phyloP scores from a whole-genome alignment of 2,329 filamentous ascomycete genomes.

The Colletotrichum trifolii region DNA sequence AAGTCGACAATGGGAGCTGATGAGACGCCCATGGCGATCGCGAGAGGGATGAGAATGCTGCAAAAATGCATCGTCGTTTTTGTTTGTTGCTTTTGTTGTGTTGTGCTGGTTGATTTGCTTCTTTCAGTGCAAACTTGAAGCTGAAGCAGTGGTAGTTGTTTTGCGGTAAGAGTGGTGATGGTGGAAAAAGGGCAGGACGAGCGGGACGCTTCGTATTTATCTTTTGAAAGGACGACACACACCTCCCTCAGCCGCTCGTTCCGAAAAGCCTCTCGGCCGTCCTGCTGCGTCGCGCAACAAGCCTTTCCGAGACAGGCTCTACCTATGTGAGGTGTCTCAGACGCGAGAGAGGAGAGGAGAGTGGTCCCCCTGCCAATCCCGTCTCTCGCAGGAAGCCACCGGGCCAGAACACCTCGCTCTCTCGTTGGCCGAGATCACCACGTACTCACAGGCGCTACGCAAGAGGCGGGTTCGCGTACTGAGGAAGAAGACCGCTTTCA shows the following conservation, averaged over 20 bases:
- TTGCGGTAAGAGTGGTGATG: not conserved
- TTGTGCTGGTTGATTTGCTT: not conserved
- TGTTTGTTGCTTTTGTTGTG: not conserved
- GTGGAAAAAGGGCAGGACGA: not conserved
- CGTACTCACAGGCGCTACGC: conserved; percentile 9
- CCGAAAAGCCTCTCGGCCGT: not conserved
- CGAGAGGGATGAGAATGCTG: not conserved
- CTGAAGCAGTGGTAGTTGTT: not conserved
- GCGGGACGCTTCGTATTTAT: conserved; percentile 9
- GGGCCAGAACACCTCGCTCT: conserved; percentile 1
- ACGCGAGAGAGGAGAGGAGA: not conserved
- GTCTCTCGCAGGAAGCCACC: not conserved
- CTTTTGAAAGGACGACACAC: not conserved
- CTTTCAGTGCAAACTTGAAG: not conserved
- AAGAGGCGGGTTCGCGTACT: conserved; percentile 10
- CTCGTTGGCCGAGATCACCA: not conserved
- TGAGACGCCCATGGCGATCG: not conserved
- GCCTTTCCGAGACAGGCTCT: conserved; percentile 18
- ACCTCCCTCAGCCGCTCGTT: not conserved
- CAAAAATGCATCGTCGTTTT: conserved; percentile 2
- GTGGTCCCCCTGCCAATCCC: not conserved
- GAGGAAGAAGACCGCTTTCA: not conserved
- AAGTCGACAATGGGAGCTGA: not conserved
- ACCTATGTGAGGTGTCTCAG: conserved; percentile 5
- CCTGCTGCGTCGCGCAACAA: conserved; percentile 2